These are phyloP conservation scores for Beta lomatogona DNA, from an alignment of 179 eudicot species.

Conservation along the genomic window DNA sequence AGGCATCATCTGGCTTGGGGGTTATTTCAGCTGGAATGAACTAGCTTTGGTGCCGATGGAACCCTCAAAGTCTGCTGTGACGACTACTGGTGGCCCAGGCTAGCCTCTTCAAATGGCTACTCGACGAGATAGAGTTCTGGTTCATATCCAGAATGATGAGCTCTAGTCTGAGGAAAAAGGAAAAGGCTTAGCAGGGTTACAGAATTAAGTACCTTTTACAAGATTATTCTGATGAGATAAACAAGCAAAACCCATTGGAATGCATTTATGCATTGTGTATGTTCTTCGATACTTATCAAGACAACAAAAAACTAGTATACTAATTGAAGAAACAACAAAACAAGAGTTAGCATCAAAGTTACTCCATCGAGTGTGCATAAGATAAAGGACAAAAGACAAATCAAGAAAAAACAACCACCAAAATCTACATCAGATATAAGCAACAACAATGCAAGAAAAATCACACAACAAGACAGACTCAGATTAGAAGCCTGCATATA, in stretches of 20 bases:
- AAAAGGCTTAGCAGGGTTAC: conserved; percentile 86
- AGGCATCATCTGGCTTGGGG: conserved; percentile 40
- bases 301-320: too few species aligned
- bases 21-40: conserved; percentile 69
- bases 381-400: too few species aligned
- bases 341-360: too few species aligned
- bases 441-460: too few species aligned
- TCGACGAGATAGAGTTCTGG: conserved; percentile 51
- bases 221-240: too few species aligned
- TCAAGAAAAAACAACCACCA: too few species aligned
- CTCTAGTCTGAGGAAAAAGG: conserved; percentile 40
- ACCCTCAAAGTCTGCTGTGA: conserved; percentile 70
- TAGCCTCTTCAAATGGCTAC: conserved; percentile 68
- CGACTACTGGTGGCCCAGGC: conserved; percentile 93
- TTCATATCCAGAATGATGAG: conserved; percentile 26
- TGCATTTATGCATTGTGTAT: conserved; percentile 58
- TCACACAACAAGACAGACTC: too few species aligned
- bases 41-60: conserved; percentile 87
- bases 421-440: too few species aligned
- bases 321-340: too few species aligned
- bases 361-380: too few species aligned
- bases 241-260: conserved; percentile 26
- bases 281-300: too few species aligned
- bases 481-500: too few species aligned
- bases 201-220: conserved; percentile 35